Evolutionary conservation across 1,139 yeast genomes (phyloP), one percentile per base, ranked within the genome.

Genomic region (Kodamaea plutei): DNA sequence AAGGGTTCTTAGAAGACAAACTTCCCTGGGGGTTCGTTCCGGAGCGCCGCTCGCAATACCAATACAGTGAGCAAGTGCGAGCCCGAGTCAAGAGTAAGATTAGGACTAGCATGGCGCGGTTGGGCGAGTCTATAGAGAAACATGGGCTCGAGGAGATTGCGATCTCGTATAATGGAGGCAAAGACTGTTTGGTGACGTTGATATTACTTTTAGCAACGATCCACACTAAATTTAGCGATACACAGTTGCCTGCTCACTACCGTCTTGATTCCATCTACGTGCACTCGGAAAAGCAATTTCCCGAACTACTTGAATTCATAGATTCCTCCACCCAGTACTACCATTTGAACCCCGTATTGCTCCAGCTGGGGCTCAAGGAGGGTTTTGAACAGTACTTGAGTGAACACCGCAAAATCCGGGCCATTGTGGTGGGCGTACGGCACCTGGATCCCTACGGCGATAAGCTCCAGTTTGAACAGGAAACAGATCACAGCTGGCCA

Each of bases 401-500:
- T 14, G 47, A 58, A 18, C 61, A 75, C 35, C 68, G 76, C 0
- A 38, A 62, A 2, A 59, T 82, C 18, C 70, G 73, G 47, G 78
- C 87, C 10, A 76, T 87, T 1, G 64, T 87, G 18, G 91, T 87
- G 2, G 96, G 96, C 1, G 84, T 84, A 11, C 66, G 96, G 31
- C 70, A 82, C 37, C 72, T 83, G 4, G 96, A 87, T 49, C 96
- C 96, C 0, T 82, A 71, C 49, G 88, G 93, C 0, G 56, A 58
- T 1, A 42, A 58, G 9, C 61, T 87, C 22, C 41, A 61, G 10
- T 67, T 67, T 33, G 71, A 80, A 37, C 88, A 84, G 45, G 52
- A 48, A 23, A 87, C 96, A 0, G 95, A 87, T 50, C 81, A 76
- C 39, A 77, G 85, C 31, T 87, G 96, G 96, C 96, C 96, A n/a